These are phyloP conservation scores for Barnettozyma hawaiiensis DNA, from an alignment of 1,139 yeast species.

Conservation along the genomic window DNA sequence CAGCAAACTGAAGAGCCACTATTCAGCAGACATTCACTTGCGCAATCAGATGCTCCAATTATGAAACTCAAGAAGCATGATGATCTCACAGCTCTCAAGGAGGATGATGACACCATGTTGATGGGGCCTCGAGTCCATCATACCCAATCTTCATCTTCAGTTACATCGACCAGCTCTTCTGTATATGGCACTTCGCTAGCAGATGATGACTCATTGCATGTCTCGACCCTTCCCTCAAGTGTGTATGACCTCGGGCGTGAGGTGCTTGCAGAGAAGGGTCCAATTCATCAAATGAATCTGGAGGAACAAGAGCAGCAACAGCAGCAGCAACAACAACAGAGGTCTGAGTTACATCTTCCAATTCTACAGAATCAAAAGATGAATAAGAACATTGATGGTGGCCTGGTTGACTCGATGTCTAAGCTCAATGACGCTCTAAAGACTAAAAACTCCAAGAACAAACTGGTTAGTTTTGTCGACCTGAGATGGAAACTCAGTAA, in stretches of 20 bases:
- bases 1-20: not conserved
- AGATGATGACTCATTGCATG: slow-evolving; percentile 8
- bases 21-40: not conserved
- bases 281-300: not conserved
- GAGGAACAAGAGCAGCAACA: too few species aligned
- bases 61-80: not conserved
- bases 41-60: not conserved
- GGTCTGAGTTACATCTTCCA: slow-evolving; percentile 1
- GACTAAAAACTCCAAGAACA: not conserved
- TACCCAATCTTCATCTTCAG: slow-evolving; percentile 2
- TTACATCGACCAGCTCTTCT: slow-evolving; percentile 8
- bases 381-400: slow-evolving; percentile 3
- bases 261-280: not conserved
- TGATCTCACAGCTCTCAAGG: not conserved
- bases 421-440: slow-evolving; percentile 3
- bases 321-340: not conserved
- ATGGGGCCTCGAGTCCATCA: not conserved
- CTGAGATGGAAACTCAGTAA: slow-evolving; percentile 17
- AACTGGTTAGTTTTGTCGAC: slow-evolving; percentile 16
- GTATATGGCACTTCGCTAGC: slow-evolving; percentile 4
- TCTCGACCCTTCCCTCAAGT: slow-evolving; percentile 8
- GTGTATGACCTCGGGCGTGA: slow-evolving; percentile 1
- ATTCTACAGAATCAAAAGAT: not conserved
- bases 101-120: slow-evolving; percentile 1
- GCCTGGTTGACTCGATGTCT: slow-evolving; percentile 6